These are phyloP conservation scores for Escallonia rubra DNA, from an alignment of 129 eudicot genomes.

Conservation along the genomic window DNA sequence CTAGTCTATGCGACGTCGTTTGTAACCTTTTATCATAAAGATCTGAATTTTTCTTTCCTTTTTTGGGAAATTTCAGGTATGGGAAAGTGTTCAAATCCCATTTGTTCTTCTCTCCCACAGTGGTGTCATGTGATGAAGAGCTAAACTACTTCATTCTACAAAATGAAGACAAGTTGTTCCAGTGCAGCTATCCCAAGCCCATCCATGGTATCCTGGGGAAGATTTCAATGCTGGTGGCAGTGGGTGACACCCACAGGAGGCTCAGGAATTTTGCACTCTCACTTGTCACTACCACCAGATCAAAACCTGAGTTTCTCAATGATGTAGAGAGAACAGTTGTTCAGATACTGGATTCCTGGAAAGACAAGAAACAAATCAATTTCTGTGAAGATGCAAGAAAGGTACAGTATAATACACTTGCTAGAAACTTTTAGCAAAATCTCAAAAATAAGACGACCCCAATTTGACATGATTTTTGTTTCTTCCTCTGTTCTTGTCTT, in stretches of 20 bases:
- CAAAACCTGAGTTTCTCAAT: constrained; percentile 53
- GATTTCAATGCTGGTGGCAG: constrained; percentile 58
- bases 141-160: constrained; percentile 72
- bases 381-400: constrained; percentile 80
- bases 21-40: too few species aligned
- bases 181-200: constrained; percentile 78
- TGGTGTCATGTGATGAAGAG: constrained; percentile 80
- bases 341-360: constrained; percentile 65
- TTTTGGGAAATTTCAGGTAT: constrained; percentile 44
- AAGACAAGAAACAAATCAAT: constrained; percentile 45
- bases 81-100: constrained; percentile 86
- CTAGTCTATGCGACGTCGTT: too few species aligned
- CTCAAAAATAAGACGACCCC: neutral
- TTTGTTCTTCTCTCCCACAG: constrained; percentile 69
- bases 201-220: constrained; percentile 70
- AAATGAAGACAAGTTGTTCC: constrained; percentile 67
- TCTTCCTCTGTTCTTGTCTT: neutral
- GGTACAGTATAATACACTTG: constrained; percentile 39
- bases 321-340: constrained; percentile 56
- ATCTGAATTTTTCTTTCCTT: neutral
- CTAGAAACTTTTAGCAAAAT: too few species aligned
- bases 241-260: constrained; percentile 67
- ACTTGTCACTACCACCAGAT: constrained; percentile 51
- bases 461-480: constrained; percentile 1
- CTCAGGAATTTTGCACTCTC: constrained; percentile 69